A percentile compares a stretch with the other conserved stretches of the same genome.
These are phyloP conservation scores for Xylariomycetidae sp. DNA, from an alignment of 2,329 filamentous ascomycete genomes.

Conservation along the genomic window DNA sequence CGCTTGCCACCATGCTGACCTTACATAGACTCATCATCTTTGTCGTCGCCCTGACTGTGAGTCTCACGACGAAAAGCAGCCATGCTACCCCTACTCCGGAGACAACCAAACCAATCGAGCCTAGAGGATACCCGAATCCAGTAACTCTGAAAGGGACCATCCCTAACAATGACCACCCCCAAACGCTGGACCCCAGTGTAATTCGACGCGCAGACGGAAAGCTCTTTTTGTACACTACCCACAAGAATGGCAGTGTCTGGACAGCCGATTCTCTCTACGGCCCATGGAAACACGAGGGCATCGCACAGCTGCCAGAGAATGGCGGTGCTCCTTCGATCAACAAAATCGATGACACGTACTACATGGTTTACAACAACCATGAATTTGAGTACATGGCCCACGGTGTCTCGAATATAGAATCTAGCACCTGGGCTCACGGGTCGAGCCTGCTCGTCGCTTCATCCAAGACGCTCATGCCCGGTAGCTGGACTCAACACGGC, in stretches of 20 bases:
- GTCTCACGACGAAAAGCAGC: conserved; percentile 2
- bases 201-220: conserved; percentile 17
- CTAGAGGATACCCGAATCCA: conserved; percentile 13
- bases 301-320: conserved; percentile 9
- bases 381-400: conserved; percentile 13
- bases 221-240: conserved; percentile 18
- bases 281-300: conserved; percentile 15
- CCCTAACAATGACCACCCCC: conserved; percentile 15
- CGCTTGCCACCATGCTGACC: conserved; percentile 2
- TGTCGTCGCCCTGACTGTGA: conserved; percentile 4
- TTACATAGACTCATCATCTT: conserved; percentile 1
- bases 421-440: conserved; percentile 11
- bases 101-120: too few species aligned
- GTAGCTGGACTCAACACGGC: conserved; percentile 12
- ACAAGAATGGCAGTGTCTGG: conserved; percentile 16
- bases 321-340: conserved; percentile 15
- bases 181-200: conserved; percentile 16
- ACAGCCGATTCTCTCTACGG: conserved; percentile 17
- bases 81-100: too few species aligned
- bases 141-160: conserved; percentile 15
- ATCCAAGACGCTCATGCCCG: conserved; percentile 15
- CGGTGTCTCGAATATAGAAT: conserved; percentile 11
- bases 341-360: conserved; percentile 15
- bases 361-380: conserved; percentile 18
- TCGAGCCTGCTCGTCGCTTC: conserved; percentile 12